Evolutionary conservation across 139 green algal species (phyloP).

Genomic region (Chlamydomonas eustigma): DNA sequence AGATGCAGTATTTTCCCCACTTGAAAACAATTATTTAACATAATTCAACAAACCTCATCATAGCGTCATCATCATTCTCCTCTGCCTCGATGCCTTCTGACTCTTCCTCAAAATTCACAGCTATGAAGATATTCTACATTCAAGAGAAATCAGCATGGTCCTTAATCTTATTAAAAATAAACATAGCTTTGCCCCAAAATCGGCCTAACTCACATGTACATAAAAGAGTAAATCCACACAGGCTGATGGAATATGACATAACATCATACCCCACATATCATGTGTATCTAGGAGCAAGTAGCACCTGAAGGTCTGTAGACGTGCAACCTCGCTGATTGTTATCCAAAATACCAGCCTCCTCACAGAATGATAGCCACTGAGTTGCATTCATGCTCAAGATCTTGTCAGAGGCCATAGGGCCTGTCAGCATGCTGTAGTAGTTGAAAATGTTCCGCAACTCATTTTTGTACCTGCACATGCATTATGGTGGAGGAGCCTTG

Average conservation of each 20-base stretch:
- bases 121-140: conserved; percentile 43
- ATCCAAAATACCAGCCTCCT: conserved; percentile 35
- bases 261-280: too few relatives aligned
- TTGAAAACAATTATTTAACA: too few relatives aligned
- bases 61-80: conserved; percentile 46
- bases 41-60: conserved; percentile 27
- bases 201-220: too few relatives aligned
- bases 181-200: too few relatives aligned
- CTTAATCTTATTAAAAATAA: too few relatives aligned
- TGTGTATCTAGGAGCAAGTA: too few relatives aligned
- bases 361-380: conserved; percentile 41
- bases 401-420: conserved; percentile 24
- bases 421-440: conserved; percentile 27
- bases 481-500: too few relatives aligned
- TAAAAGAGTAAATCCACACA: too few relatives aligned
- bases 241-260: too few relatives aligned
- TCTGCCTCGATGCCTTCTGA: conserved; percentile 18
- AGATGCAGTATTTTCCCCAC: too few relatives aligned
- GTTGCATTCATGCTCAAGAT: conserved; percentile 19
- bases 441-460: conserved; percentile 33
- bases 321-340: conserved; percentile 22
- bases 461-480: conserved; percentile 11
- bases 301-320: conserved; percentile 23
- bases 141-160: too few relatives aligned
- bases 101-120: conserved; percentile 48